A percentile compares a stretch with the other conserved stretches of the same genome.
These are phyloP conservation scores for Pleoardoris graminearum DNA, from an alignment of 2,329 filamentous ascomycete species.

Conservation along the genomic window DNA sequence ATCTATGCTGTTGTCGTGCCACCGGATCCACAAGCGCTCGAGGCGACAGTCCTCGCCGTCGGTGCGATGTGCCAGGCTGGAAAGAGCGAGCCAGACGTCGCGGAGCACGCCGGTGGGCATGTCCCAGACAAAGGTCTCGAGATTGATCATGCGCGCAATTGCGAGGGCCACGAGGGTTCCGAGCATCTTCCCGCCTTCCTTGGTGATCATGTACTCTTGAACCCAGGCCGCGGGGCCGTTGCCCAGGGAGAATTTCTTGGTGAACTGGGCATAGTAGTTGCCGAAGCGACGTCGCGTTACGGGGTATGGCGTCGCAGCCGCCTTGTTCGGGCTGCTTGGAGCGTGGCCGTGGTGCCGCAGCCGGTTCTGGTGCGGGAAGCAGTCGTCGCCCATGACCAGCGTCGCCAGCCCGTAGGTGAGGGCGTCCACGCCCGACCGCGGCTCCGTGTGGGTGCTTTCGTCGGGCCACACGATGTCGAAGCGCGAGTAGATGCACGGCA, in stretches of 20 bases:
- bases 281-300: slow-evolving; percentile 57
- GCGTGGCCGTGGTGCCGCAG: slow-evolving; percentile 21
- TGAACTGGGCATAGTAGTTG: slow-evolving; percentile 78
- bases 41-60: slow-evolving; percentile 67
- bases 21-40: slow-evolving; percentile 77
- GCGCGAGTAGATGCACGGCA: slow-evolving; percentile 79
- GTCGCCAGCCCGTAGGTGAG: slow-evolving; percentile 82
- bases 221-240: slow-evolving; percentile 80
- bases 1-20: slow-evolving; percentile 72
- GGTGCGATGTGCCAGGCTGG: slow-evolving; percentile 66
- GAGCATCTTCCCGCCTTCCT: slow-evolving; percentile 87
- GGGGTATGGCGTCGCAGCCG: slow-evolving; percentile 36
- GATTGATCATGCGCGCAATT: slow-evolving; percentile 77
- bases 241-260: slow-evolving; percentile 80
- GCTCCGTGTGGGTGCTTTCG: slow-evolving; percentile 64
- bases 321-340: slow-evolving; percentile 9
- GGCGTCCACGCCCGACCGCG: slow-evolving; percentile 75
- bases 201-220: slow-evolving; percentile 77
- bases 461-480: slow-evolving; percentile 92
- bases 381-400: slow-evolving; percentile 71
- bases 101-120: slow-evolving; percentile 84
- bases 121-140: slow-evolving; percentile 85
- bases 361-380: slow-evolving; percentile 56
- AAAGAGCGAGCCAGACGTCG: slow-evolving; percentile 79
- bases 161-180: slow-evolving; percentile 78